These are phyloP conservation scores for Amanita fuliginea DNA, from an alignment of 768 basidiomycete genomes.

Conservation along the genomic window DNA sequence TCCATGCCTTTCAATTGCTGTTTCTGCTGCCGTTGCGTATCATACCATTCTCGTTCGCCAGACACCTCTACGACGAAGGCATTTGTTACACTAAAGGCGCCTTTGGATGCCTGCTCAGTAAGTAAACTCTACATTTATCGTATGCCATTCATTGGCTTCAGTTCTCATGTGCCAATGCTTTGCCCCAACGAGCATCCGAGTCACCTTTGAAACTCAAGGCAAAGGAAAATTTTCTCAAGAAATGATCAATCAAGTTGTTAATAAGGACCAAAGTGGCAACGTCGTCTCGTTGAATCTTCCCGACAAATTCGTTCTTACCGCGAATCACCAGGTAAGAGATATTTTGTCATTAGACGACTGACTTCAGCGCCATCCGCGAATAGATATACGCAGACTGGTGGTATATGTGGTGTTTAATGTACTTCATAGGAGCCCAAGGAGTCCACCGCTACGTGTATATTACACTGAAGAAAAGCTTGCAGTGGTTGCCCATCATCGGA, in stretches of 20 bases:
- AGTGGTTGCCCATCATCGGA: slow-evolving; percentile 75
- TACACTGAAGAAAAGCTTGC: slow-evolving; percentile 84
- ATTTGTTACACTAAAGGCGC: slow-evolving; percentile 77
- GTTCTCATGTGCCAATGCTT: slow-evolving; percentile 78
- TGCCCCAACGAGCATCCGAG: slow-evolving; percentile 58
- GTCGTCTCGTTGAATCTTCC: slow-evolving; percentile 60
- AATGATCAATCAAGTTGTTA: slow-evolving; percentile 46
- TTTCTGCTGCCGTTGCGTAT: slow-evolving; percentile 57
- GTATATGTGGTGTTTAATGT: slow-evolving; percentile 80
- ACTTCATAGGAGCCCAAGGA: slow-evolving; percentile 50
- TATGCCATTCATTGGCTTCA: slow-evolving; percentile 14
- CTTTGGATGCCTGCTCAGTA: slow-evolving; percentile 67
- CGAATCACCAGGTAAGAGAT: slow-evolving; percentile 78
- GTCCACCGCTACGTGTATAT: slow-evolving; percentile 75
- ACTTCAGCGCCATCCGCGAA: neutral
- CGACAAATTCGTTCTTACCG: slow-evolving; percentile 70
- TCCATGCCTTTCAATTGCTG: slow-evolving; percentile 65
- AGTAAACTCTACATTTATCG: neutral
- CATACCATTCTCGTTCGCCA: slow-evolving; percentile 47
- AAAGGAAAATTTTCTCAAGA: slow-evolving; percentile 49
- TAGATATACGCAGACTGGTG: slow-evolving; percentile 77
- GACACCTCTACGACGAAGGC: slow-evolving; percentile 51
- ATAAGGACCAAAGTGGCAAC: slow-evolving; percentile 44
- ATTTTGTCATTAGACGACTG: neutral
- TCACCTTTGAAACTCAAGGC: slow-evolving; percentile 68